Percentiles rank a stretch among this genome's conserved stretches.
Evolutionary conservation across 306 rosid genomes (phyloP).

Genomic region (Vigna hirtella): DNA sequence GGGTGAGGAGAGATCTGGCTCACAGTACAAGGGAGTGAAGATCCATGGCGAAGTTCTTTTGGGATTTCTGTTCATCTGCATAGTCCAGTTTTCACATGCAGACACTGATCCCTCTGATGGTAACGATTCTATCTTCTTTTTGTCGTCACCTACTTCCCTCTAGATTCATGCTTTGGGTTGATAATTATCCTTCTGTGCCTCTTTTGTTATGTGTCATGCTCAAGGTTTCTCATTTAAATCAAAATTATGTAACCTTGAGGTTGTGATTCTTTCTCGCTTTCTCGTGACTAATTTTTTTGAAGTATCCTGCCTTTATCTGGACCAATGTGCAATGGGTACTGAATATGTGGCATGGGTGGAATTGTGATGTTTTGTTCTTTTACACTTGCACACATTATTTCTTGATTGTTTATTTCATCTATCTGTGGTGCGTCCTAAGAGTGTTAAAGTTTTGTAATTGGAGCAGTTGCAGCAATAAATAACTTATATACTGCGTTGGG

Average conservation of each 20-base stretch:
- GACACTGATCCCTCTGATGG: conserved; percentile 79
- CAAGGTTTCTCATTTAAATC: conserved; percentile 26
- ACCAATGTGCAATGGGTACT: background rate
- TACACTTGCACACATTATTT: background rate
- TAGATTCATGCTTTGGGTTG: conserved; percentile 33
- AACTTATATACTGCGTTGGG: conserved; percentile 72
- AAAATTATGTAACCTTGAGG: background rate
- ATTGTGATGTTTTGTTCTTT: conserved; percentile 1
- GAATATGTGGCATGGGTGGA: background rate
- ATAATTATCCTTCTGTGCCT: conserved; percentile 29
- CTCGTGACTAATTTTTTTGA: background rate
- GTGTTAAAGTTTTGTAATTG: conserved; percentile 40
- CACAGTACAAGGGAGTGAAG: conserved; percentile 52
- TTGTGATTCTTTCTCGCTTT: background rate
- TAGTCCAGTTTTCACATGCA: conserved; percentile 62
- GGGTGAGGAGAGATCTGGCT: conserved; percentile 70
- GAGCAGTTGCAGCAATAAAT: conserved; percentile 84
- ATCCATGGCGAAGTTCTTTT: conserved; percentile 53
- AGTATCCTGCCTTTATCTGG: background rate
- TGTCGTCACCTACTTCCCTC: conserved; percentile 33
- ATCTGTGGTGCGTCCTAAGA: background rate
- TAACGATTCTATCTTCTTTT: conserved; percentile 47
- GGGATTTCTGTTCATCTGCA: conserved; percentile 61
- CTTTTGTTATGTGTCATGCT: conserved; percentile 4
- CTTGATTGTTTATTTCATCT: conserved; percentile 27